These are phyloP conservation scores for Cantharellus cinnabarinus DNA, from an alignment of 768 basidiomycete genomes.

Conservation along the genomic window DNA sequence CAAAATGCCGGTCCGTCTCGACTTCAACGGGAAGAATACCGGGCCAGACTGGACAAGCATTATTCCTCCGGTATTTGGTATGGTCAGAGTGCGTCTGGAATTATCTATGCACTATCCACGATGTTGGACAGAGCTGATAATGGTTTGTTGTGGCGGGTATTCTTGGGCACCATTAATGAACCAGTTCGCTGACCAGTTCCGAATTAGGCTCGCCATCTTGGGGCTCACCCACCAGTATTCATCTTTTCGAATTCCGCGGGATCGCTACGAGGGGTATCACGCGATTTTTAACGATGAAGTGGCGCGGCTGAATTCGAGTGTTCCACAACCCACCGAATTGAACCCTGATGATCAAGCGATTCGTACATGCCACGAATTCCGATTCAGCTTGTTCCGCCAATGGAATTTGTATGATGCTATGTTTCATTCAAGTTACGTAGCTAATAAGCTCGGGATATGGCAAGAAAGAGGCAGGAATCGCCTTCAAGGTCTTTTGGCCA, in stretches of 20 bases:
- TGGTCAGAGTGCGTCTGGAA: constrained; percentile 76
- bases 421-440: constrained; percentile 93
- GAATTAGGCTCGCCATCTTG: constrained; percentile 66
- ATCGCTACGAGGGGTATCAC: constrained; percentile 66
- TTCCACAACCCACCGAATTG: constrained; percentile 16
- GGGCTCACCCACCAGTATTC: constrained; percentile 87
- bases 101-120: constrained; percentile 76
- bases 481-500: constrained; percentile 78
- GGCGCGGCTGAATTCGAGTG: constrained; percentile 61
- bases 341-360: constrained; percentile 73
- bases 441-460: constrained; percentile 90
- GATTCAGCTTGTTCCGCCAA: constrained; percentile 89
- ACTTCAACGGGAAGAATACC: constrained; percentile 47
- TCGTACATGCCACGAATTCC: constrained; percentile 66
- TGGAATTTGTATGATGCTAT: constrained; percentile 98
- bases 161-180: neutral
- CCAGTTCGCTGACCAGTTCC: constrained; percentile 1
- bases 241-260: constrained; percentile 69
- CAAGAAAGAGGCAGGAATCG: constrained; percentile 80
- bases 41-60: constrained; percentile 52
- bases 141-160: constrained; percentile 65
- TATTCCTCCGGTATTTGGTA: constrained; percentile 71
- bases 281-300: constrained; percentile 78
- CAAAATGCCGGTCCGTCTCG: constrained; percentile 20
- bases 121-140: constrained; percentile 84